Evolutionary conservation across 2,329 filamentous ascomycete species (phyloP).

Genomic region (Clarireedia paspali): DNA sequence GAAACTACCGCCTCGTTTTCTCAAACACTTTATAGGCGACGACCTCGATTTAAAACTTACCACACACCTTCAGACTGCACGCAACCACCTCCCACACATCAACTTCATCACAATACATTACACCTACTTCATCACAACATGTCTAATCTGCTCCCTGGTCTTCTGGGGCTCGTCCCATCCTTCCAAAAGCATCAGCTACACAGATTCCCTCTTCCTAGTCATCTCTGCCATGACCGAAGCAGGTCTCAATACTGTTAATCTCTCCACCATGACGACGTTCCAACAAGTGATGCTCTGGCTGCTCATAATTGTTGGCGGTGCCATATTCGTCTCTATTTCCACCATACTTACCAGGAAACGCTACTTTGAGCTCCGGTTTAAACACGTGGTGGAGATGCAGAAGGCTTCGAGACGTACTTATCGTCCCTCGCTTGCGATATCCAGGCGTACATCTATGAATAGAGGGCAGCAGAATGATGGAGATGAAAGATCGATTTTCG

Average conservation of each 20-base stretch:
- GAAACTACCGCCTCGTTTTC: neutral
- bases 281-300: slow-evolving; percentile 60
- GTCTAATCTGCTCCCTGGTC: slow-evolving; percentile 48
- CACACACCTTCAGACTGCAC: neutral
- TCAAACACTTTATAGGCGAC: neutral
- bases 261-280: slow-evolving; percentile 56
- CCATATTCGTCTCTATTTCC: slow-evolving; percentile 58
- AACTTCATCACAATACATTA: slow-evolving; percentile 62
- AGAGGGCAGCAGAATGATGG: too few species aligned
- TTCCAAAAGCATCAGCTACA: slow-evolving; percentile 42
- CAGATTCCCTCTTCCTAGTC: slow-evolving; percentile 59
- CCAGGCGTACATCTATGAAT: too few species aligned
- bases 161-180: slow-evolving; percentile 53
- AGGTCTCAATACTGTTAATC: slow-evolving; percentile 59
- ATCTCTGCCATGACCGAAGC: slow-evolving; percentile 60
- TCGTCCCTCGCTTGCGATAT: too few species aligned
- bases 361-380: too few species aligned
- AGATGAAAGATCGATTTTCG: too few species aligned
- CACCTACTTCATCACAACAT: slow-evolving; percentile 53
- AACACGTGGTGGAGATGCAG: neutral
- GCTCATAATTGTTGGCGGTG: slow-evolving; percentile 57
- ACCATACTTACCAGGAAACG: slow-evolving; percentile 44
- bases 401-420: neutral
- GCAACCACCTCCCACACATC: slow-evolving; percentile 26
- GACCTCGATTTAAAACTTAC: neutral